These are phyloP conservation scores for Coccomyxa sp. DNA, from an alignment of 139 green algal species.

Conservation along the genomic window DNA sequence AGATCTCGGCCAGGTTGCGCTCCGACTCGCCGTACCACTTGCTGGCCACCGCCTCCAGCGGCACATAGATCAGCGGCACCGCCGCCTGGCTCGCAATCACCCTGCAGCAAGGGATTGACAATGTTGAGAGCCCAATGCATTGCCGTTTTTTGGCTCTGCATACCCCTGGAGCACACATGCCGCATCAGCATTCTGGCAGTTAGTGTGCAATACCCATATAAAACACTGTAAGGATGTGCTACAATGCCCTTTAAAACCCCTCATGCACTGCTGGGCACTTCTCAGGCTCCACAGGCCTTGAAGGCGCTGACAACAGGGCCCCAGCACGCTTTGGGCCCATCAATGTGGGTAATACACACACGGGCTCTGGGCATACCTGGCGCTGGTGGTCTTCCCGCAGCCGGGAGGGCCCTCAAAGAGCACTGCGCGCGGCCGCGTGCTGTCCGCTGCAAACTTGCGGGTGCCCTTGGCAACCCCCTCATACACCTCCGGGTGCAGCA, in stretches of 20 bases:
- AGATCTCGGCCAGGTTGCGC: conserved; percentile 55
- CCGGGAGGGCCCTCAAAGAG: conserved; percentile 87
- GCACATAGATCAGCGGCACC: conserved; percentile 89
- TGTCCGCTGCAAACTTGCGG: conserved; percentile 25
- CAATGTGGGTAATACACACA: neutral
- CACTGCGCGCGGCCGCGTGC: conserved; percentile 54
- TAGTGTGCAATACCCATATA: too few species aligned
- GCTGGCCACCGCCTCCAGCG: conserved; percentile 70
- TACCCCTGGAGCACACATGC: too few species aligned
- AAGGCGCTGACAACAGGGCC: too few species aligned
- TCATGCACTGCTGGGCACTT: too few species aligned
- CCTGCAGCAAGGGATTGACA: too few species aligned
- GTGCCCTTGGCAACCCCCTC: conserved; percentile 57
- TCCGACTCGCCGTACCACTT: conserved; percentile 89
- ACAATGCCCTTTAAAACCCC: too few species aligned
- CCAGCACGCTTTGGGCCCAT: too few species aligned
- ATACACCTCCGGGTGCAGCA: conserved; percentile 82
- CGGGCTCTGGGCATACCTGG: conserved; percentile 16
- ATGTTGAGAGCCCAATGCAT: too few species aligned
- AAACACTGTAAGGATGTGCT: too few species aligned
- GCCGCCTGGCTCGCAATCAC: conserved; percentile 44
- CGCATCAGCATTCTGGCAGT: too few species aligned
- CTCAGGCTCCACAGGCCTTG: too few species aligned
- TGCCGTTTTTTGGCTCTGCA: too few species aligned
- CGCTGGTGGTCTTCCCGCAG: conserved; percentile 85